Percentiles rank a stretch among this genome's conserved stretches.
Conservation (phyloP, 371 early-diverging fungal species). For the Zychaea mexicana region DNA sequence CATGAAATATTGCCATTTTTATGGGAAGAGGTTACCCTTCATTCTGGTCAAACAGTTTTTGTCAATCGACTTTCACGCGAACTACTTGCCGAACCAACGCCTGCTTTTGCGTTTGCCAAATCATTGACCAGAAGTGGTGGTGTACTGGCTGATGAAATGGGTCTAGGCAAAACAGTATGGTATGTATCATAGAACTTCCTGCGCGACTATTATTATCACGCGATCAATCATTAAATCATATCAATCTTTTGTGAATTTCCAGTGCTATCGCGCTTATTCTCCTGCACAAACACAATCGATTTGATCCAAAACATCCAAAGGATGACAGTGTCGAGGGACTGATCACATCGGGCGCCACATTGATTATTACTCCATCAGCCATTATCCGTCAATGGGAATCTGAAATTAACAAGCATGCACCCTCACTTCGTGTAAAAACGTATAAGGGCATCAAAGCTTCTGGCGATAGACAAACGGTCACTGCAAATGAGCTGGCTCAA, state of each 20-base stretch:
- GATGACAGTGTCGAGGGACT: conserved; percentile 5
- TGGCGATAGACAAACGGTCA: conserved; percentile 5
- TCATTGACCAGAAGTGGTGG: conserved; percentile 38
- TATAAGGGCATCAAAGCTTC: conserved; percentile 28
- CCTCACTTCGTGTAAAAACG: conserved; percentile 29
- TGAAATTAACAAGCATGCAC: conserved; percentile 59
- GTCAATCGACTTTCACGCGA: conserved; percentile 18
- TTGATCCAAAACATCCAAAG: conserved; percentile 3
- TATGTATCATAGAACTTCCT: conserved; percentile 1
- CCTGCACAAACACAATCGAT: conserved; percentile 25
- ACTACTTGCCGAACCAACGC: not conserved
- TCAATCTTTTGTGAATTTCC: not conserved
- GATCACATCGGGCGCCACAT: conserved; percentile 46
- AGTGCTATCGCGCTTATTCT: conserved; percentile 56
- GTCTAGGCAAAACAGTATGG: conserved; percentile 74
- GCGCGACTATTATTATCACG: not conserved
- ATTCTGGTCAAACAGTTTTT: conserved; percentile 7
- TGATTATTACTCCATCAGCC: conserved; percentile 65
- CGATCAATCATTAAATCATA: not conserved
- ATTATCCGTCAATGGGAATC: conserved; percentile 68
- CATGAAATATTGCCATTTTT: conserved; percentile 11
- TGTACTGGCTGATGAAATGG: conserved; percentile 59
- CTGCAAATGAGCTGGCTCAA: conserved; percentile 31
- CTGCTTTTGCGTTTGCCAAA: not conserved
- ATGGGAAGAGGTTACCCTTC: conserved; percentile 12